Base-by-base conservation (phyloP, 225 moss, liverwort and hornwort species). In the Polytrichum formosum region DNA sequence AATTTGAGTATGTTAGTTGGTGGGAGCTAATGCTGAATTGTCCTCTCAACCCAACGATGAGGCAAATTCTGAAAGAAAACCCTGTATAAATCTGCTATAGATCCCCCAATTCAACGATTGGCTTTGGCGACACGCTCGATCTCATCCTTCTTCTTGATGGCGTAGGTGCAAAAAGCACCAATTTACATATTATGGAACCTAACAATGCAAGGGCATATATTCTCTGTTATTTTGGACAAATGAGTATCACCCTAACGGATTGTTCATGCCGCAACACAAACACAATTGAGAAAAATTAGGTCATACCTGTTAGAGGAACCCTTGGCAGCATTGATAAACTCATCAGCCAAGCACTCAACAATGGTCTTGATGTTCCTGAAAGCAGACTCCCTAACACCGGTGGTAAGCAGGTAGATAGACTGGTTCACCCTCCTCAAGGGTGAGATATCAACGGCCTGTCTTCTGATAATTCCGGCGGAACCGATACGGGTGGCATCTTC, bases 141-240 rank as follows among this genome's bases (percentile, higher is more conserved):
- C 78, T 94, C 92, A 53, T 94, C 94, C 79, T 94, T 94, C 71
- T 92, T 92, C 90, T 93, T 91, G 74, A 93, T 93, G 27, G 93
- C 91, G 56, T 93, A 91, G 76, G 87, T 93, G 79, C 74, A 56
- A 2, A 21, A 61, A 66, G 59, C 2, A 59, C 22, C 6, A n/a
- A 23, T 59, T 23, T 21, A 13, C n/a, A 6, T 4, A 7, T 59
- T 46, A 46, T 46, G 46, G 6, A 20, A n/a, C 18, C 28, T 30
- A 3, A 37, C 46, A 13, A 3, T 46, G 16, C 8, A 29, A 0
- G 29, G 29, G 6, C 7, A 13, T 46, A 46, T 9, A 35, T 35
- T 35, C 9, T 35, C 9, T 0, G 9, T 2, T 2, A 9, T 8
- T 16, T 4, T 31, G 23, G 23, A 23, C 23, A 23, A 23, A 23